A percentile compares a stretch with the other conserved stretches of the same genome.
Conservation (phyloP, 352 stramenopile species). For the Thalassiosira allenii region DNA sequence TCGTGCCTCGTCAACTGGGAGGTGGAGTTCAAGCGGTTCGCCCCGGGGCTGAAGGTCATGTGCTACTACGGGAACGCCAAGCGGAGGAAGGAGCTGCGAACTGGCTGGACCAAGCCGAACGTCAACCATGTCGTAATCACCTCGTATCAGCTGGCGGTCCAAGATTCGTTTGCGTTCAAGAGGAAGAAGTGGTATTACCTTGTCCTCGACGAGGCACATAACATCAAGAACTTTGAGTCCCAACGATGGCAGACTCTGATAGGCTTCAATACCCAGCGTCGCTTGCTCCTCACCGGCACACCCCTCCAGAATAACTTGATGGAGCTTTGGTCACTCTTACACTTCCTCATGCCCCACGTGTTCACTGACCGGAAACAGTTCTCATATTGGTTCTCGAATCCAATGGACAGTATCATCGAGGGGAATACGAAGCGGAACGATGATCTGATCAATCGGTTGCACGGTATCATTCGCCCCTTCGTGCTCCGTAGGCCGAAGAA, state of each 20-base stretch:
- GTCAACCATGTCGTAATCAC: slow-evolving; percentile 98
- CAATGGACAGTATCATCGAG: slow-evolving; percentile 91
- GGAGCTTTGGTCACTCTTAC: slow-evolving; percentile 98
- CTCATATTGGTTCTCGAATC: slow-evolving; percentile 98
- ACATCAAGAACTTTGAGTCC: slow-evolving; percentile 99
- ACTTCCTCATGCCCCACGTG: slow-evolving; percentile 99
- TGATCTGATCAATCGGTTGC: slow-evolving; percentile 92
- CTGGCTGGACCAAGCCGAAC: slow-evolving; percentile 96
- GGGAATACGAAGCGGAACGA: slow-evolving; percentile 88
- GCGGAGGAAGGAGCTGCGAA: slow-evolving; percentile 90
- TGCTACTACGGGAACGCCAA: slow-evolving; percentile 99
- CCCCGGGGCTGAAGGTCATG: slow-evolving; percentile 95
- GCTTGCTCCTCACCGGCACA: slow-evolving; percentile 94
- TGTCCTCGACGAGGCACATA: slow-evolving; percentile 99
- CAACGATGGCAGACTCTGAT: slow-evolving; percentile 98
- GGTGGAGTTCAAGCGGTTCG: slow-evolving; percentile 98
- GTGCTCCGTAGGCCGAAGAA: slow-evolving; percentile 96
- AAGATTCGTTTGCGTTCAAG: slow-evolving; percentile 97
- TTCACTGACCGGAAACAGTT: slow-evolving; percentile 95
- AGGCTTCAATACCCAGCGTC: slow-evolving; percentile 95
- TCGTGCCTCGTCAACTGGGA: slow-evolving; percentile 99
- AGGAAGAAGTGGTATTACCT: slow-evolving; percentile 99
- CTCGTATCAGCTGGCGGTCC: slow-evolving; percentile 98
- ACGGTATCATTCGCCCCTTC: slow-evolving; percentile 98
- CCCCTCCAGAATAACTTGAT: slow-evolving; percentile 98